These are phyloP conservation scores for Cordia subcordata DNA, from an alignment of 257 asterid genomes.

Conservation along the genomic window DNA sequence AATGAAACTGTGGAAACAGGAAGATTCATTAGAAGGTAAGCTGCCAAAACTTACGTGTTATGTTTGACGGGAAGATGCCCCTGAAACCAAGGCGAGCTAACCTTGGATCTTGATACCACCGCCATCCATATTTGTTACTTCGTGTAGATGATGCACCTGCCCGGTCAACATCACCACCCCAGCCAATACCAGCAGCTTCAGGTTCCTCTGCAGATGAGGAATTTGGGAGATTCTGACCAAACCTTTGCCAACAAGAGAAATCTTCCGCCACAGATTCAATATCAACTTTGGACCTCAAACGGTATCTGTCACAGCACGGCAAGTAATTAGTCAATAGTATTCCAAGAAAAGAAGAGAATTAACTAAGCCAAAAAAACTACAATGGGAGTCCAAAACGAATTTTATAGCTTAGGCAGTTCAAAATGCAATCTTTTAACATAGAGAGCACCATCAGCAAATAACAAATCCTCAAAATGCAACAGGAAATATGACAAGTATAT, in stretches of 20 bases:
- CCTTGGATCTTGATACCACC: constrained; percentile 85
- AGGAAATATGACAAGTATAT: too few species aligned
- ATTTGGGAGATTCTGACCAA: constrained; percentile 42
- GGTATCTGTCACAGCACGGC: constrained; percentile 38
- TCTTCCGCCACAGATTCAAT: constrained; percentile 59
- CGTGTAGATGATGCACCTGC: constrained; percentile 58
- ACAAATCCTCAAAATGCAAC: too few species aligned
- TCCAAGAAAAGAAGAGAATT: background rate
- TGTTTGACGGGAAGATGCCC: constrained; percentile 71
- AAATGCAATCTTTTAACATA: background rate
- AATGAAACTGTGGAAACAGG: constrained; percentile 28
- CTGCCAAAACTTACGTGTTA: constrained; percentile 48
- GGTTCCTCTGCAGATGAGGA: constrained; percentile 42
- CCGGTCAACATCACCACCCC: constrained; percentile 64
- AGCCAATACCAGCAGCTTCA: constrained; percentile 63
- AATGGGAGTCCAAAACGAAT: background rate
- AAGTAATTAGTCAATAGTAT: background rate
- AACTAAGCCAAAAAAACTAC: background rate
- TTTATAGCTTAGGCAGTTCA: background rate
- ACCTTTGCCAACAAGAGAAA: constrained; percentile 86
- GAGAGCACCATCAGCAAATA: too few species aligned
- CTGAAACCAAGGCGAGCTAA: constrained; percentile 81
- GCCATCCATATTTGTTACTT: constrained; percentile 61
- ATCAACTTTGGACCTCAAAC: constrained; percentile 85
- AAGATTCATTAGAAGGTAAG: background rate